phyloP scores from a whole-genome alignment of 108 stramenopile species.

The Bacterosira constricta region DNA sequence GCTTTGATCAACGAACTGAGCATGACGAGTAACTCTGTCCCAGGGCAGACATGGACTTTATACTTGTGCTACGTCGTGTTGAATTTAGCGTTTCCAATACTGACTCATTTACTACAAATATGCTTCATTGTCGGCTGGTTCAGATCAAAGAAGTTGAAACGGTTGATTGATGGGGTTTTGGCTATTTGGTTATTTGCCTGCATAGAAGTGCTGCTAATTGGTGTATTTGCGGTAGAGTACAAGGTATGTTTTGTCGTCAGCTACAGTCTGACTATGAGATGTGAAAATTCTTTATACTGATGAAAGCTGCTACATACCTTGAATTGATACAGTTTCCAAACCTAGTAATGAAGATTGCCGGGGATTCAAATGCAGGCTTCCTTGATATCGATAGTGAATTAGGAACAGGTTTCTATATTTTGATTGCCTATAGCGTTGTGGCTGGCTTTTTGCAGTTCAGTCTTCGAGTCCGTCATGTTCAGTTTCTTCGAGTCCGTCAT shows the following conservation, averaged over 20 bases:
- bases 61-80: conserved; percentile 40
- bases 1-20: conserved; percentile 40
- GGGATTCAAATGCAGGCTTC: conserved; percentile 40
- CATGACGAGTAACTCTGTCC: conserved; percentile 31
- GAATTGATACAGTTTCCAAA: conserved; percentile 36
- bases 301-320: no score
- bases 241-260: conserved; percentile 1
- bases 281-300: background rate
- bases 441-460: conserved; percentile 48
- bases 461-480: conserved; percentile 2
- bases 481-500: no score
- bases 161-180: conserved; percentile 25
- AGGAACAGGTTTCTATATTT: conserved; percentile 49
- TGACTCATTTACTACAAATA: conserved; percentile 49
- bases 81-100: conserved; percentile 35
- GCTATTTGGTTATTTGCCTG: conserved; percentile 52
- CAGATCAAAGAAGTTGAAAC: conserved; percentile 18
- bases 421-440: conserved; percentile 44
- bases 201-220: conserved; percentile 50
- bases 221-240: conserved; percentile 48
- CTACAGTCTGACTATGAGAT: no score
- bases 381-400: conserved; percentile 42
- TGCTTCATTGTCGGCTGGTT: conserved; percentile 20
- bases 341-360: conserved; percentile 42
- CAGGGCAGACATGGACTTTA: conserved; percentile 47